Evolutionary conservation across 2,329 filamentous ascomycete species (phyloP), one percentile per base, ranked within the genome.

Genomic region (Akanthomyces uredinophilus): DNA sequence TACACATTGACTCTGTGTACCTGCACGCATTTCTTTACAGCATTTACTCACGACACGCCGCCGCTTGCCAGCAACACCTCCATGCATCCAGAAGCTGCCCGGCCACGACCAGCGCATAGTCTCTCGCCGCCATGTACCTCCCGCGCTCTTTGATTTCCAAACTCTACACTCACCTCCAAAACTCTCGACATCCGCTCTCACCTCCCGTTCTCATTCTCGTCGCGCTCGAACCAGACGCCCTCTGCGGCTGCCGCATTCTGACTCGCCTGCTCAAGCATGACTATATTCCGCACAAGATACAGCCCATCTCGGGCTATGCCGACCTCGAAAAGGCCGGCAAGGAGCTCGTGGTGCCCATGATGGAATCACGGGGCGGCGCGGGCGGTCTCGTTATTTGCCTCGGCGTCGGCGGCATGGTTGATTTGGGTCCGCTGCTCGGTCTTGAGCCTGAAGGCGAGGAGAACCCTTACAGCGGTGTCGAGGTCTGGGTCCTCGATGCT

Each of bases 231-330:
- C 92, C 95, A 61, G 95, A 99, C 78, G 91, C 95, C 66, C 86
- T 99, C 65, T 98, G 94, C 76, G 95, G 93, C 65, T 96, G 92
- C 74, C 92, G 93, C 65, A 97, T 99, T 64, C 86, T 99, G 53
- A 96, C 94, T 3, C 85, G 89, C 56, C 83, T 99, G n/a, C 82
- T 99, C 64, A 97, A 96, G 77, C 90, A 94, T 81, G 95, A 99
- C 80, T 98, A 96, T 73, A 96, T 99, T 68, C 91, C 90, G 16
- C 94, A 98, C 79, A 98, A 97, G 77, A 96, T 98, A 71, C 91
- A 97, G 70, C 95, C 95, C 1, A 89, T 99, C 60, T 87, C 91
- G 22, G 95, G 95, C 61, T 98, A 97, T 85, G 88, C 86, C 66
- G 95, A 98, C 73, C 85, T 99, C 52, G 84, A 91, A 71, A 87